These are phyloP conservation scores for Phytopythium boreale DNA, from an alignment of 352 stramenopile species.

Conservation along the genomic window DNA sequence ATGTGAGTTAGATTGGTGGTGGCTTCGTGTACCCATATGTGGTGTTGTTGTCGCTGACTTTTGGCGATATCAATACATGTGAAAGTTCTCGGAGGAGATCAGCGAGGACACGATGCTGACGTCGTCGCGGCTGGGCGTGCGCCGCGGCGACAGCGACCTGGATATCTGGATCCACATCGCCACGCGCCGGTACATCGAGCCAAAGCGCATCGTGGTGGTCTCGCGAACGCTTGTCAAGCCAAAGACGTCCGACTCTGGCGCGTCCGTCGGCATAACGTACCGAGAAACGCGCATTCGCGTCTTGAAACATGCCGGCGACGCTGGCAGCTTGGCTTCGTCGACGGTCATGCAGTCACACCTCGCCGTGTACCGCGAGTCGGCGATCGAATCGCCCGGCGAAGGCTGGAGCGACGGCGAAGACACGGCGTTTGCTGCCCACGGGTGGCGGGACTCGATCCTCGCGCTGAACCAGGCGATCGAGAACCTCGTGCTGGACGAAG, in stretches of 20 bases:
- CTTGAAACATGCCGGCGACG: conserved; percentile 9
- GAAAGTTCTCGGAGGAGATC: conserved; percentile 2
- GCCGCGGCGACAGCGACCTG: conserved; percentile 1
- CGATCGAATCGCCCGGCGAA: background rate
- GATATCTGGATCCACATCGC: conserved; percentile 4
- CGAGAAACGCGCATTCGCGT: conserved; percentile 11
- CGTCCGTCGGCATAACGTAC: conserved; percentile 3
- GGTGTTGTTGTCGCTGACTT: background rate
- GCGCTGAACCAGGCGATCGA: conserved; percentile 41
- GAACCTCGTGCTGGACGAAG: conserved; percentile 38
- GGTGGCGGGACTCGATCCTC: conserved; percentile 21
- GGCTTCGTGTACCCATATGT: background rate
- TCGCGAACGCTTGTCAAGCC: conserved; percentile 13
- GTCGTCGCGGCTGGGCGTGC: background rate
- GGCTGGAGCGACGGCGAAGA: conserved; percentile 16
- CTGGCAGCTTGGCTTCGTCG: conserved; percentile 8
- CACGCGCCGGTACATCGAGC: conserved; percentile 11
- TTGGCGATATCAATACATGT: background rate
- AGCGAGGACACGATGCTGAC: background rate
- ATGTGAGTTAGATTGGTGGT: background rate
- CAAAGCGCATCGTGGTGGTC: conserved; percentile 12
- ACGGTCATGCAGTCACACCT: conserved; percentile 27
- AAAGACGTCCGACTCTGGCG: background rate
- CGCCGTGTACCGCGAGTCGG: conserved; percentile 13
- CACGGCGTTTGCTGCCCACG: conserved; percentile 18